Evolutionary conservation across 169 alveolate genomes (phyloP), one percentile per base, ranked within the genome.

Genomic region (Eimeria mitis): DNA sequence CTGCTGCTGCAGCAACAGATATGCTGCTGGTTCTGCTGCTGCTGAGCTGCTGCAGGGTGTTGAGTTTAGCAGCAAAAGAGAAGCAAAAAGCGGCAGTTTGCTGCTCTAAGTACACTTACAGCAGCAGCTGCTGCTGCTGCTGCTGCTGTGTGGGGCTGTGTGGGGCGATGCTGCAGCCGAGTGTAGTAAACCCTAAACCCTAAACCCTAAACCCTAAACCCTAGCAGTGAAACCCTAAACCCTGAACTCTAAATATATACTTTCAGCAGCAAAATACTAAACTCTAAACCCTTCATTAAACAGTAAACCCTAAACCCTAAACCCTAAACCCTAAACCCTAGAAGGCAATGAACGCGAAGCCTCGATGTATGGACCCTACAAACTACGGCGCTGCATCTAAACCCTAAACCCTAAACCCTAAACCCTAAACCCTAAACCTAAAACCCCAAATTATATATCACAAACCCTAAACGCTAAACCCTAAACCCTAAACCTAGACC

Each of bases 131-230:
- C 81, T 71, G 52, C 25, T 71, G 81, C 81, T 71, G 81, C 54
- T 71, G 81, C 81, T 71, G 81, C 81, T 71, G 81, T 71, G 81
- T 34, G 81, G 81, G 81, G 56, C 81, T 42, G 56, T n/a, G 81
- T 31, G 81, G 81, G 81, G 81, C 81, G 81, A 42, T 37, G 81
- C 73, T 63, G 73, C 73, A 63, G 73, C 40, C 73, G 81, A 42
- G 25, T n/a, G n/a, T n/a, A 16, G 54, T 42, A 71, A n/a, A 71
- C 81, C 81, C 81, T 71, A 71, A 70, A 0, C 79, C 79, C 79
- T 70, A 70, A 70, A 70, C 79, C 79, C 42, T 70, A 70, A 70
- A 70, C 79, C 79, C 79, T 70, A 70, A 14, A 70, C 47, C 79
- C 79, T 70, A n/a, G 42, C 42, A n/a, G 14, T 70, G 47, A 70